Evolutionary conservation across 805 yeast genomes (phyloP), one percentile per base, ranked within the genome.

Genomic region (Lipomyces chichibuensis): DNA sequence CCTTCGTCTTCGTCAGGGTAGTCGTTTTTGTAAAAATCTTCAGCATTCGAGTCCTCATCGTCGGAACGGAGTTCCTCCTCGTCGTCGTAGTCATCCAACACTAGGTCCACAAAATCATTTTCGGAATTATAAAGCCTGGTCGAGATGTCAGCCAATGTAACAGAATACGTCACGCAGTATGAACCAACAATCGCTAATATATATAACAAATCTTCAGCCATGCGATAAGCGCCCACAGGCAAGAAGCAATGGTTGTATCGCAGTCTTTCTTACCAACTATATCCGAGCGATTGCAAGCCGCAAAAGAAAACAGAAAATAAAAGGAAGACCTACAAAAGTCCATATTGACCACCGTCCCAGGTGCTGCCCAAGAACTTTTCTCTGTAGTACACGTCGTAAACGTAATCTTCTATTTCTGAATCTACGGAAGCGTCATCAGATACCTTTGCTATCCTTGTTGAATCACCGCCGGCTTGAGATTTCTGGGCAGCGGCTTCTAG

Each of bases 11-110:
- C 97, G 57, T 92, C 97, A 0, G 98, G 98, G 74, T 94, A 94
- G 74, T 94, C 98, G 77, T 95, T 94, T 73, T 87, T 86, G 76
- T 94, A 94, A 74, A 88, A 93, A 64, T 90, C 92, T 79, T 94
- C 99, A 25, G 97, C 97, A 62, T 79, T 80, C 20, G 82, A 79
- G 67, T 80, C 82, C 49, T 79, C 81, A 54, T 79, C 81, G 59
- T 75, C 82, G 25, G 74, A 70, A 27, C 59, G 60, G 14, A 32
- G 32, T 8, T 59, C 58, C 25, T 37, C 69, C 13, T 72, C 74
- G 35, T 65, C 71, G 37, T 64, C 62, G 32, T 70, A 68, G 32
- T 71, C 70, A 39, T 65, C 69, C 23, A 51, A 51, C 9, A 66
- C 39, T n/a, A 68, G 60, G 35, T 67, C 67, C 43, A 62, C 68